Evolutionary conservation across 176 grass and related monocot species (phyloP), one percentile per base, ranked within the genome.

Genomic region (Zea luxurians): DNA sequence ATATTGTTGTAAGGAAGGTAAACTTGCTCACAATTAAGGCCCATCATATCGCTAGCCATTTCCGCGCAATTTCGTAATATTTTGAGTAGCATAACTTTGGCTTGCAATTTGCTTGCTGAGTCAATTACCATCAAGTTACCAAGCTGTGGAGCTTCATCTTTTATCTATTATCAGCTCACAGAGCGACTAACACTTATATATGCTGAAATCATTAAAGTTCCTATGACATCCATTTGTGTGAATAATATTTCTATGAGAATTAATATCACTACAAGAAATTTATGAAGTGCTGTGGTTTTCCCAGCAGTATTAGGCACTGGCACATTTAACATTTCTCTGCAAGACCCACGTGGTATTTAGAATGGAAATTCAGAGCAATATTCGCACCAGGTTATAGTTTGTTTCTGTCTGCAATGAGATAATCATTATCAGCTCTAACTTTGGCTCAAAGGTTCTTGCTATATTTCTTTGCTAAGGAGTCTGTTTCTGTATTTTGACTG

Each of bases 201-300:
- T 81, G 58, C 64, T 16, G 7, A 80, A 41, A 63, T 16, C 42
- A 66, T 54, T 68, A 8, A 48, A 65, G 8, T 48, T 36, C 12
- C 68, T 76, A 17, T 48, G 67, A 20, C 15, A 60, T 58, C 27
- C 47, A 60, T 80, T 52, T 48, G 63, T 20, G 58, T 58, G 71
- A 80, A 57, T 74, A 53, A 44, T 47, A 70, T 80, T 62, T 34
- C 63, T 80, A 80, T 3, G 55, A 80, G 27, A 80, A 60, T 80
- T 9, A 20, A 42, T 61, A 17, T 53, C 74, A 15, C 37, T 50
- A 61, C 16, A 52, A 62, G n/a, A 43, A 62, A 44, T 0, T 16
- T 9, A 63, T 77, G 34, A 87, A 46, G 46, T 55, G 9, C 46
- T 3, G 16, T 75, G 11, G 7, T 42, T 68, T 73, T 74, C 47